Evolutionary conservation across 805 yeast species (phyloP).

Genomic region (Ogataea ramenticola): DNA sequence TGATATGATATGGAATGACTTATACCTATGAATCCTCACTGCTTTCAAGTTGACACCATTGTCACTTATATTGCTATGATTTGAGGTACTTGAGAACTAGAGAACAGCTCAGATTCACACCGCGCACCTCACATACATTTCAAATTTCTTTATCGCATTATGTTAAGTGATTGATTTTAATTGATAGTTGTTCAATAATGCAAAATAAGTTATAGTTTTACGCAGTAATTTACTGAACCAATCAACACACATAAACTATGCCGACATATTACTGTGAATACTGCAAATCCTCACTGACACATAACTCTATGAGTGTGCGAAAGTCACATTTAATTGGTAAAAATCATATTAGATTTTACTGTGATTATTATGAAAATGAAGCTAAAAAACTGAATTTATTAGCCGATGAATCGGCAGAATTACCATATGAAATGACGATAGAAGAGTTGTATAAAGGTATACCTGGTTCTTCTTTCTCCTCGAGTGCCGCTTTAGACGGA

Average conservation of each 20-base stretch:
- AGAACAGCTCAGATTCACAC: too few relatives aligned
- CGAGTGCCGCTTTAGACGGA: too few relatives aligned
- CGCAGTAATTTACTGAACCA: neutral
- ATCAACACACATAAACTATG: constrained; percentile 28
- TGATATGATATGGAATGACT: too few relatives aligned
- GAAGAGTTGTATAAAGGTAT: constrained; percentile 27
- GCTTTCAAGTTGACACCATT: too few relatives aligned
- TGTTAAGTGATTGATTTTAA: too few relatives aligned
- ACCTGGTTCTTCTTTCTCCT: constrained; percentile 21
- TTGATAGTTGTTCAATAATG: too few relatives aligned
- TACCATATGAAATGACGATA: constrained; percentile 30
- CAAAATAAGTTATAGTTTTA: too few relatives aligned
- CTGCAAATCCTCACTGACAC: constrained; percentile 77
- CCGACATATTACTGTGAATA: constrained; percentile 78
- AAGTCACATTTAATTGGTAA: constrained; percentile 73
- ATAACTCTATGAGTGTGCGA: constrained; percentile 81
- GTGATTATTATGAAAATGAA: constrained; percentile 62
- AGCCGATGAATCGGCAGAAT: constrained; percentile 11
- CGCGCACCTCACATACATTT: neutral
- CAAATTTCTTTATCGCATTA: too few relatives aligned
- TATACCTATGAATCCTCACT: too few relatives aligned
- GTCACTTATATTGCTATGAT: too few relatives aligned
- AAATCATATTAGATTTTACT: constrained; percentile 64
- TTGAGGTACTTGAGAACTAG: too few relatives aligned
- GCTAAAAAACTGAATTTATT: constrained; percentile 12